phyloP scores from a whole-genome alignment of 768 basidiomycete species.

The Lentinula detonsa region DNA sequence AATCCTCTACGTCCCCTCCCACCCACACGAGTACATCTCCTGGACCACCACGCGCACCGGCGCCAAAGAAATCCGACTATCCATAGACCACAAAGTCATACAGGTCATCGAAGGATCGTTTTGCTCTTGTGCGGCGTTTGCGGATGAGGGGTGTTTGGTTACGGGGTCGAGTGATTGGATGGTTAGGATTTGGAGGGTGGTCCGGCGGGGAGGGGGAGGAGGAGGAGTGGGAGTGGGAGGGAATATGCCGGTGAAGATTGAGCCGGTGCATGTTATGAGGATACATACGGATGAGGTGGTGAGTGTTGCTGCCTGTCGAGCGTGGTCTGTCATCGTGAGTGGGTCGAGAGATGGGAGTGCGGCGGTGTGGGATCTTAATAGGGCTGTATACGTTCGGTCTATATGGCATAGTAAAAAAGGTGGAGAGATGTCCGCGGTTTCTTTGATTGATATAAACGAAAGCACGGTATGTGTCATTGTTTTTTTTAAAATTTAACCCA shows the following conservation, averaged over 20 bases:
- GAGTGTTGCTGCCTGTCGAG: conserved; percentile 65
- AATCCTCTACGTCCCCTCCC: conserved; percentile 48
- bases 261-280: conserved; percentile 70
- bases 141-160: conserved; percentile 65
- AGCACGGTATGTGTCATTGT: conserved; percentile 50
- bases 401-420: conserved; percentile 61
- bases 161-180: conserved; percentile 79
- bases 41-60: conserved; percentile 48
- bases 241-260: conserved; percentile 21
- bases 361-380: conserved; percentile 86
- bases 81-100: conserved; percentile 62
- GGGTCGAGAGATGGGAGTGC: conserved; percentile 85
- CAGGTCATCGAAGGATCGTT: conserved; percentile 73
- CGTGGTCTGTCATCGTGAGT: conserved; percentile 81
- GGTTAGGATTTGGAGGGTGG: conserved; percentile 77
- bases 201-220: conserved; percentile 28
- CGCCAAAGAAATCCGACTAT: conserved; percentile 51
- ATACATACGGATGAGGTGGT: conserved; percentile 67
- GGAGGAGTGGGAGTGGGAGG: conserved; percentile 3
- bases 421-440: conserved; percentile 38
- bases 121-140: conserved; percentile 72
- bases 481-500: too few species aligned
- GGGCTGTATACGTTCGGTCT: conserved; percentile 72
- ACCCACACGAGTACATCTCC: conserved; percentile 62
- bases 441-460: conserved; percentile 75